These are phyloP conservation scores for Hygrophoropsis aurantiaca DNA, from an alignment of 768 basidiomycete genomes.

Conservation along the genomic window DNA sequence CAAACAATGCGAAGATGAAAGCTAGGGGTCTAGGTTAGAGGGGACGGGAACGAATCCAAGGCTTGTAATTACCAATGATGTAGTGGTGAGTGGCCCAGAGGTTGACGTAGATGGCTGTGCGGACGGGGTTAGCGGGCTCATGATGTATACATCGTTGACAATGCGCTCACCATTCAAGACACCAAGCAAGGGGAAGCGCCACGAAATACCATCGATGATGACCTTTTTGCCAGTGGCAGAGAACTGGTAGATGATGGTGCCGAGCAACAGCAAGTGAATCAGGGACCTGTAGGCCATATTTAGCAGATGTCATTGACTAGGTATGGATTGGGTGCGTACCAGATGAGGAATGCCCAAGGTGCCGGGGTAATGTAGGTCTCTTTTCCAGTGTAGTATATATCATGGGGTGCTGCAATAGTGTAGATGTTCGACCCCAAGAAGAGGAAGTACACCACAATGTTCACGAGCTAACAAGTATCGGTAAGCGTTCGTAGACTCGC, in stretches of 20 bases:
- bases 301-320: not conserved
- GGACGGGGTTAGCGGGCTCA: no score
- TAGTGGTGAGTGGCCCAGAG: constrained; percentile 82
- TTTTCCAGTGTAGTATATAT: constrained; percentile 70
- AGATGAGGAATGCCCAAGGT: constrained; percentile 89
- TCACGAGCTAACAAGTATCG: constrained; percentile 53
- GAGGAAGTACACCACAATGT: constrained; percentile 78
- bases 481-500: not conserved
- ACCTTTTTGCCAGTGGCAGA: constrained; percentile 70
- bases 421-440: constrained; percentile 93
- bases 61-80: constrained; percentile 53
- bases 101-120: constrained; percentile 74
- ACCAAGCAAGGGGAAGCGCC: constrained; percentile 88
- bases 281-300: constrained; percentile 55
- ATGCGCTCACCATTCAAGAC: constrained; percentile 63
- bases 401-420: constrained; percentile 73
- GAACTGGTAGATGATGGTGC: constrained; percentile 90
- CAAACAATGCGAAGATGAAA: constrained; percentile 85
- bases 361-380: constrained; percentile 96
- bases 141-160: no score
- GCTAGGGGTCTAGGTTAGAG: constrained; percentile 44
- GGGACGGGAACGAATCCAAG: constrained; percentile 1
- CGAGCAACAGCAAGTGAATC: constrained; percentile 88
- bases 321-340: constrained; percentile 44
- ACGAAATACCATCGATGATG: constrained; percentile 85